Percentiles rank a stretch among this genome's conserved stretches.
Conservation (phyloP, 495 filamentous ascomycete species). For the Xylaria grammica region DNA sequence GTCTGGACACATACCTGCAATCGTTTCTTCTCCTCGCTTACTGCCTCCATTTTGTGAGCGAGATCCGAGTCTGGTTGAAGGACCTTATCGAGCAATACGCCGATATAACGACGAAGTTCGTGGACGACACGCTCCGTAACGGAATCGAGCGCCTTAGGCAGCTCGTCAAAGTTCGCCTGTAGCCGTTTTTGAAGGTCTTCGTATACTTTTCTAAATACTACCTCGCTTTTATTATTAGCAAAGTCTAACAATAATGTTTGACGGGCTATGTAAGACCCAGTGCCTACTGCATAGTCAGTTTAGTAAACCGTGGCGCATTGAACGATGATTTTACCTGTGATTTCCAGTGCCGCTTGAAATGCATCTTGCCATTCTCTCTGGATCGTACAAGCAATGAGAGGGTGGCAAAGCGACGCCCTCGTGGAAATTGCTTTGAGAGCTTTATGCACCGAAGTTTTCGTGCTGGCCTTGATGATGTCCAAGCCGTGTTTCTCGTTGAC, state of each 20-base stretch:
- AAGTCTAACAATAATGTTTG: conserved; percentile 6
- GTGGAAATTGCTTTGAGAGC: background rate
- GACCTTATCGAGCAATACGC: conserved; percentile 11
- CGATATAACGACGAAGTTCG: conserved; percentile 4
- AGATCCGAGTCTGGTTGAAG: conserved; percentile 4
- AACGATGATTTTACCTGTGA: background rate
- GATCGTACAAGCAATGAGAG: background rate
- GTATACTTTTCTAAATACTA: background rate
- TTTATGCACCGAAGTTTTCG: background rate
- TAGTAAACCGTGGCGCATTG: background rate
- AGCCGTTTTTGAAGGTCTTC: background rate
- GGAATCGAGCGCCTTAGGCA: background rate
- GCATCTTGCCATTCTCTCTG: background rate
- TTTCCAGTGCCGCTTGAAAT: background rate
- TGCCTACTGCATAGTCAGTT: background rate
- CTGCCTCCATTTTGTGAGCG: background rate
- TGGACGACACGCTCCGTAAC: background rate
- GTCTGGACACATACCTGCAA: background rate
- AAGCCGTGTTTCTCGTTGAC: background rate
- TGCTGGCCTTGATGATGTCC: background rate
- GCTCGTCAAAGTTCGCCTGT: background rate
- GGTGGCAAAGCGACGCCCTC: background rate
- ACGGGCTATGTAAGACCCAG: background rate
- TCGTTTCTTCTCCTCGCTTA: background rate
- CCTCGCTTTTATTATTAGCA: background rate